phyloP scores from a whole-genome alignment of 2,329 filamentous ascomycete genomes.

The Chaetomium sp. region DNA sequence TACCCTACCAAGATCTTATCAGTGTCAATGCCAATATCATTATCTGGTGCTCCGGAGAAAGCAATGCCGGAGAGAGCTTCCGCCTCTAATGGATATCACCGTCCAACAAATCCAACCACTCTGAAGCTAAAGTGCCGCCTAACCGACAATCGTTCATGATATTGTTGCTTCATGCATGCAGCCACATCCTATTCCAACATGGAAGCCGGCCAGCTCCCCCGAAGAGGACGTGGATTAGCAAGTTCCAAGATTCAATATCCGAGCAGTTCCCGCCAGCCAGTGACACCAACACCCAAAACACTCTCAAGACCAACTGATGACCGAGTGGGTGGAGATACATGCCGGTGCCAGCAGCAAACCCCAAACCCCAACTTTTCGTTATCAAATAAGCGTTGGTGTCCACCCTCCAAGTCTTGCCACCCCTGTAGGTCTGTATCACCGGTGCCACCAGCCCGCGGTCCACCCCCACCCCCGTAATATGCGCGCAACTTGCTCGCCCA shows the following conservation, averaged over 20 bases:
- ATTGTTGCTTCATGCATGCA: not conserved
- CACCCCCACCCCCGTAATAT: slow-evolving; percentile 26
- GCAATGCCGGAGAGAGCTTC: not conserved
- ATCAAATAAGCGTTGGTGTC: slow-evolving; percentile 15
- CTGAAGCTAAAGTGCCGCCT: slow-evolving; percentile 9
- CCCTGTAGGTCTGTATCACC: not conserved
- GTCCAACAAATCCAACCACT: not conserved
- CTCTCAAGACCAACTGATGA: not conserved
- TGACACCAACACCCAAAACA: not conserved
- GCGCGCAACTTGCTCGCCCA: slow-evolving; percentile 28
- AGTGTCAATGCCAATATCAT: not conserved
- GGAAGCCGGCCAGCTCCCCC: not conserved
- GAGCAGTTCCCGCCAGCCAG: not conserved
- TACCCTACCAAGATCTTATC: not conserved
- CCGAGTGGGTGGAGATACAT: not conserved
- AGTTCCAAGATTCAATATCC: not conserved
- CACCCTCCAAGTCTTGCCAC: not conserved
- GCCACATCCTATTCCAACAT: not conserved
- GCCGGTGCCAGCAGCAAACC: not conserved
- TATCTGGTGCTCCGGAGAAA: not conserved
- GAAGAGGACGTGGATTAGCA: not conserved
- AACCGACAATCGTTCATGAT: not conserved
- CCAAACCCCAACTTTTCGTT: not conserved
- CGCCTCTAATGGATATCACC: not conserved
- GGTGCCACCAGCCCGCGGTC: not conserved